These are phyloP conservation scores for Metahyphopichia silvanorum DNA, from an alignment of 805 yeast genomes.

Conservation along the genomic window DNA sequence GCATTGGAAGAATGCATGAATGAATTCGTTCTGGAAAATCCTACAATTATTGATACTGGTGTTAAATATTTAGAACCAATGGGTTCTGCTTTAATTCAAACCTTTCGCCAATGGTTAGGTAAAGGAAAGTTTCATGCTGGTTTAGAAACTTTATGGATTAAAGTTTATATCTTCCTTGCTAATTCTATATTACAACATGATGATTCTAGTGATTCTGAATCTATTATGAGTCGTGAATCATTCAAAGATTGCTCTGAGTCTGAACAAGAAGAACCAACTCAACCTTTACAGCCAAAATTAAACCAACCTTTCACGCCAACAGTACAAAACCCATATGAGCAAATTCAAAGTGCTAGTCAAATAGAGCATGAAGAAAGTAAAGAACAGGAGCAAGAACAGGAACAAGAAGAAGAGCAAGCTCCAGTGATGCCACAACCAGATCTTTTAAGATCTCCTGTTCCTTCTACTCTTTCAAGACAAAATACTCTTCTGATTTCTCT, in stretches of 20 bases:
- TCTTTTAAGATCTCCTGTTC: not conserved
- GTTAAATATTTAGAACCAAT: constrained; percentile 36
- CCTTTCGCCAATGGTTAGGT: constrained; percentile 36
- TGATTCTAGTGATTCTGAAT: constrained; percentile 22
- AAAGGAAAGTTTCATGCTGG: constrained; percentile 22
- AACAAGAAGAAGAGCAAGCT: constrained; percentile 1
- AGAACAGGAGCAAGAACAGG: constrained; percentile 1
- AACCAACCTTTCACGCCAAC: constrained; percentile 10
- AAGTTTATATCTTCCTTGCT: constrained; percentile 38
- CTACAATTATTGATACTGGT: constrained; percentile 18
- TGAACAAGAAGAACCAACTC: constrained; percentile 15
- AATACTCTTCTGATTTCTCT: constrained; percentile 23
- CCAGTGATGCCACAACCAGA: constrained; percentile 4
- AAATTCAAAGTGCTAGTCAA: too few relatives aligned
- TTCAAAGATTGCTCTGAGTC: constrained; percentile 5
- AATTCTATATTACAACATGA: constrained; percentile 28
- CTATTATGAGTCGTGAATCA: constrained; percentile 12
- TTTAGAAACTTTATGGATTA: constrained; percentile 38
- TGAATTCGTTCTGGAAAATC: constrained; percentile 30
- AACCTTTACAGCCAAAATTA: constrained; percentile 20
- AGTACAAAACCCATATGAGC: constrained; percentile 10
- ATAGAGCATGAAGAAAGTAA: constrained; percentile 6
- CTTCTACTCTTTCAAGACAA: constrained; percentile 2
- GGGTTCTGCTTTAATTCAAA: constrained; percentile 37
- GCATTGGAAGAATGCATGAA: constrained; percentile 31